phyloP scores from a whole-genome alignment of 2,329 filamentous ascomycete genomes.

The Botrytis fragariae region DNA sequence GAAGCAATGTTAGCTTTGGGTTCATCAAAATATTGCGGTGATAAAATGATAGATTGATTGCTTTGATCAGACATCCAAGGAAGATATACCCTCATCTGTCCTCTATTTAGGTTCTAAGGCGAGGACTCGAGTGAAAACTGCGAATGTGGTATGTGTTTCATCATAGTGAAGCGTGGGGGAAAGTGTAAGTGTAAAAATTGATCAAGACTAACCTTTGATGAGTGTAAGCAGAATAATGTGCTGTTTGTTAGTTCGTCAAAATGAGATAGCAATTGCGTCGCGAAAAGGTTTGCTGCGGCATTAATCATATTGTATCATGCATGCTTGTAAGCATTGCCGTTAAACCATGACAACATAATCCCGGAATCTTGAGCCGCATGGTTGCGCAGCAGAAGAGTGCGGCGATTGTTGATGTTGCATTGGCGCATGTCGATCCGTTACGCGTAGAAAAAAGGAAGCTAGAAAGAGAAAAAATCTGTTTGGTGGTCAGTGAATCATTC shows the following conservation, averaged over 20 bases:
- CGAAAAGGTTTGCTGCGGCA: not conserved
- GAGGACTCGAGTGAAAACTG: constrained; percentile 82
- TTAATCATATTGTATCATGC: not conserved
- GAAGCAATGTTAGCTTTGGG: constrained; percentile 8
- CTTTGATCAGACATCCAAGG: constrained; percentile 70
- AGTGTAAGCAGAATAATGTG: not conserved
- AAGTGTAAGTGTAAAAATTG: constrained; percentile 18
- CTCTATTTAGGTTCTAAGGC: constrained; percentile 59
- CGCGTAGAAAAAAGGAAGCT: not conserved
- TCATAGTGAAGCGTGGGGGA: constrained; percentile 49
- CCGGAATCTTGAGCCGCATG: not conserved
- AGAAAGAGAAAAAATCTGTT: constrained; percentile 24
- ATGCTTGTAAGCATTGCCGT: constrained; percentile 6
- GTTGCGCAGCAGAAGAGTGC: constrained; percentile 11
- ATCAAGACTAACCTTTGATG: constrained; percentile 21
- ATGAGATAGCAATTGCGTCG: not conserved
- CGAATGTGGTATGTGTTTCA: constrained; percentile 78
- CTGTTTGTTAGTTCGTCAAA: constrained; percentile 1
- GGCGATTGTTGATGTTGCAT: not conserved
- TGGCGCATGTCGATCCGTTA: not conserved
- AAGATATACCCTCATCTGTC: constrained; percentile 68
- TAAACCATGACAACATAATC: constrained; percentile 7
- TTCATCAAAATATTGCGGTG: not conserved
- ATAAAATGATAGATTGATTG: constrained; percentile 7
- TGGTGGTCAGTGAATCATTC: constrained; percentile 26